Base-by-base conservation (phyloP, 257 asterid genomes). In the Ilex asprella region DNA sequence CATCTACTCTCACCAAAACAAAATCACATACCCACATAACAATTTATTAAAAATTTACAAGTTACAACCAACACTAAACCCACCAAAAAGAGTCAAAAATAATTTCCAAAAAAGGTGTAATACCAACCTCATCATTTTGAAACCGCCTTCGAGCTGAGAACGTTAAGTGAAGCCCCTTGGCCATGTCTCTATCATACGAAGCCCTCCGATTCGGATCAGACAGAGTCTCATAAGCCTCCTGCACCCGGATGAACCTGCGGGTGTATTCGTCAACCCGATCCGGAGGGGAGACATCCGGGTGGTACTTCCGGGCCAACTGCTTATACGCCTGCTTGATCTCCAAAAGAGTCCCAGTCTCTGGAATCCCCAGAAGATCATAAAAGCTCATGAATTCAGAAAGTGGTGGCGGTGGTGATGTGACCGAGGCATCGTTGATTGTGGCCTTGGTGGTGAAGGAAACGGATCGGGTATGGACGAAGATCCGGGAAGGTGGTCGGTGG, bases 251-350 rank as follows among this genome's bases (percentile, higher is more conserved):
- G 64, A 91, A 91, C 68, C 77, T 56, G 69, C 74, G 70, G 2
- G 97, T 86, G 15, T 85, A 78, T 82, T 84, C 91, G 52, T 86
- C 82, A 46, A 74, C 84, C 83, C 80, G 89, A 67, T 39, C 96
- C 75, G 97, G 94, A 2, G 97, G 97, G 10, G 95, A 91, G 0
- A 91, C 94, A 68, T 91, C 97, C 49, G 97, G 97, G 79, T 91
- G 97, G 73, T 85, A 91, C 85, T 84, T 85, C 67, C 93, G 66
- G 4, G 95, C 97, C 11, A 85, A 72, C 78, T 81, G 93, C 77
- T 88, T 91, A 72, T 91, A 91, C 53, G 97, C 97, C 41, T 81
- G 87, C 53, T 87, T 91, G 44, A 91, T 87, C 78, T 91, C 96
- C 7, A 70, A 39, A 41, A 71, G 5, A 2, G 95, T 65, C 0